Evolutionary conservation across 345 rosid species (phyloP), one percentile per base, ranked within the genome.

Genomic region (Populus ilicifolia): DNA sequence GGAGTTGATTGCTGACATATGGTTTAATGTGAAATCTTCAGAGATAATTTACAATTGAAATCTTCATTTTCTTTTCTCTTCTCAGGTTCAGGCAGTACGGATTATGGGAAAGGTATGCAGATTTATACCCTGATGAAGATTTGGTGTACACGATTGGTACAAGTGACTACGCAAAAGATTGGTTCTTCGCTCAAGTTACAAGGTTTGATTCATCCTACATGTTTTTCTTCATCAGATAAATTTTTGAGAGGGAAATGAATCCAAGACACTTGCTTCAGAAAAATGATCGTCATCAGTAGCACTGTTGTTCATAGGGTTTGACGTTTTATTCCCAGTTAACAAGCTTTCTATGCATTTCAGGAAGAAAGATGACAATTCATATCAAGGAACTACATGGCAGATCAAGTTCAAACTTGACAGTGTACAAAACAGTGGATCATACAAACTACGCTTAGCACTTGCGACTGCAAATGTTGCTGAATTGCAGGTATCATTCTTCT

Each of bases 391-490:
- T 5, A 61, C 97, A 25, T 93, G 98, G 98, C 90, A 90, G 77
- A 89, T 93, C 80, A 89, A 85, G 83, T 92, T 92, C 85, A 81
- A 77, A 77, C 89, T 90, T 27, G 82, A 85, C 63, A 73, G 44
- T 62, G 65, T 86, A 39, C 83, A 89, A 50, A 75, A 74, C 36
- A 83, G 77, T n/a, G 83, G 83, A 10, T 74, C 67, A 36, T 93
- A 90, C 82, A 89, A 88, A 84, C 83, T 95, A 63, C 84, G 89
- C 50, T 75, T 95, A 27, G 98, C 99, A 21, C 77, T 95, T 76
- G 99, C 99, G 59, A 83, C 98, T 21, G 98, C 95, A 41, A 89
- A 92, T 21, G 81, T 90, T 54, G 93, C 98, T 5, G 94, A 93
- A 86, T 73, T 95, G 76, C 96, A 93, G 93, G 98, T 93, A 85